These are phyloP conservation scores for Chlamydomonas sphaeroides DNA, from an alignment of 139 green algal species.

Conservation along the genomic window DNA sequence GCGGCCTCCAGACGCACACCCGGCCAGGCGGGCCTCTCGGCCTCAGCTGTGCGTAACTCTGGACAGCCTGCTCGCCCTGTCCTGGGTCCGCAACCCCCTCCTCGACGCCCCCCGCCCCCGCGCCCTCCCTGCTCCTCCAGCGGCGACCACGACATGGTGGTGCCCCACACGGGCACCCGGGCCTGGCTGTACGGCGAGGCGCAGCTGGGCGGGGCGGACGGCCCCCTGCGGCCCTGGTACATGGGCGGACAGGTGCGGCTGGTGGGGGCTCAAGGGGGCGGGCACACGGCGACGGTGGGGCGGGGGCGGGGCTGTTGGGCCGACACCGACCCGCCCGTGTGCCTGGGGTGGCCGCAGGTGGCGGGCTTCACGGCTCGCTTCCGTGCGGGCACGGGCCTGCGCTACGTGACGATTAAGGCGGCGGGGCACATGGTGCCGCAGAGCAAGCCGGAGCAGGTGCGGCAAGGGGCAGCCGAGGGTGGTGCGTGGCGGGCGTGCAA, in stretches of 20 bases:
- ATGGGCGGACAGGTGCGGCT: constrained; percentile 27
- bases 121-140: constrained; percentile 50
- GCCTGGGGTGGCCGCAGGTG: constrained; percentile 21
- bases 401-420: constrained; percentile 51
- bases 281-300: constrained; percentile 15
- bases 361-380: constrained; percentile 40
- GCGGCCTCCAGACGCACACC: too few relatives aligned
- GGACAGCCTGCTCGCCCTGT: neutral
- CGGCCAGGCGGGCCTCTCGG: too few relatives aligned
- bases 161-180: constrained; percentile 57
- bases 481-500: too few relatives aligned
- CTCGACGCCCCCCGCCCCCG: neutral
- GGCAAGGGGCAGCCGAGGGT: too few relatives aligned
- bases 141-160: constrained; percentile 59
- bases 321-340: constrained; percentile 30
- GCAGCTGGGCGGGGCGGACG: neutral
- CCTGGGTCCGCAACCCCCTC: too few relatives aligned
- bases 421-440: constrained; percentile 58
- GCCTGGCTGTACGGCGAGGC: constrained; percentile 53
- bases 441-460: constrained; percentile 22
- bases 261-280: neutral
- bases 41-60: too few relatives aligned
- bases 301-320: constrained; percentile 35
- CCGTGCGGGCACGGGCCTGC: neutral
- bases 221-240: constrained; percentile 36